Conservation (phyloP, 768 basidiomycete species). For the Lactifluus rugatus region DNA sequence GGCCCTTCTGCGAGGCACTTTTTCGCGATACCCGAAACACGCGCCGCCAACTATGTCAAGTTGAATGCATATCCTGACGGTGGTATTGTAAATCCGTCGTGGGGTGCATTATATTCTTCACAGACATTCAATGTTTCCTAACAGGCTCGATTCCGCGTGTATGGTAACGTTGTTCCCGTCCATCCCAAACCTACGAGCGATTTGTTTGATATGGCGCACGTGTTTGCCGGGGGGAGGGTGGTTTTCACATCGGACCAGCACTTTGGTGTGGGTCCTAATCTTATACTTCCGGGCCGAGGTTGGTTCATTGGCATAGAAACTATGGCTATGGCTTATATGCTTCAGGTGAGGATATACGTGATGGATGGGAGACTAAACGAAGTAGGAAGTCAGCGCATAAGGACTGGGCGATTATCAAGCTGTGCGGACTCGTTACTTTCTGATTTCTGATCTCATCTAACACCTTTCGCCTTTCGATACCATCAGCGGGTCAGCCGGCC, state of each 20-base stretch:
- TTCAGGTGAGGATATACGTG: conserved; percentile 84
- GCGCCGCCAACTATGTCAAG: conserved; percentile 67
- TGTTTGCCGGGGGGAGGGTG: conserved; percentile 80
- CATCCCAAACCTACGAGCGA: conserved; percentile 40
- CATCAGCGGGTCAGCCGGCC: conserved; percentile 60
- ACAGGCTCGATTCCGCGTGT: conserved; percentile 87
- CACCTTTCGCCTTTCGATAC: not conserved
- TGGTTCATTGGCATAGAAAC: conserved; percentile 12
- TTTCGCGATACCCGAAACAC: conserved; percentile 56
- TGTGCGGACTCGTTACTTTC: conserved; percentile 43
- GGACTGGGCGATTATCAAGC: conserved; percentile 84
- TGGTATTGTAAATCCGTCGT: conserved; percentile 62
- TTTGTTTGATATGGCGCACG: conserved; percentile 80
- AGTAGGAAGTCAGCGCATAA: conserved; percentile 71
- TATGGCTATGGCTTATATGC: not conserved
- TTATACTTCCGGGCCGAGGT: conserved; percentile 86
- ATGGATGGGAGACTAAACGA: conserved; percentile 97
- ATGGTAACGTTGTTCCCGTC: conserved; percentile 66
- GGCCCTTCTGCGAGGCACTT: conserved; percentile 85
- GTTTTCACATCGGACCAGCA: conserved; percentile 88
- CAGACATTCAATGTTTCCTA: not conserved
- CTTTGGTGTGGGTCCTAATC: conserved; percentile 84
- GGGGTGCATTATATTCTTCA: conserved; percentile 7
- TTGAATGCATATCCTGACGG: conserved; percentile 96
- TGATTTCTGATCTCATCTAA: not conserved